Evolutionary conservation across 1,284 basidiomycete genomes (phyloP), one percentile per base, ranked within the genome.

Genomic region (Ustilago trichophora): DNA sequence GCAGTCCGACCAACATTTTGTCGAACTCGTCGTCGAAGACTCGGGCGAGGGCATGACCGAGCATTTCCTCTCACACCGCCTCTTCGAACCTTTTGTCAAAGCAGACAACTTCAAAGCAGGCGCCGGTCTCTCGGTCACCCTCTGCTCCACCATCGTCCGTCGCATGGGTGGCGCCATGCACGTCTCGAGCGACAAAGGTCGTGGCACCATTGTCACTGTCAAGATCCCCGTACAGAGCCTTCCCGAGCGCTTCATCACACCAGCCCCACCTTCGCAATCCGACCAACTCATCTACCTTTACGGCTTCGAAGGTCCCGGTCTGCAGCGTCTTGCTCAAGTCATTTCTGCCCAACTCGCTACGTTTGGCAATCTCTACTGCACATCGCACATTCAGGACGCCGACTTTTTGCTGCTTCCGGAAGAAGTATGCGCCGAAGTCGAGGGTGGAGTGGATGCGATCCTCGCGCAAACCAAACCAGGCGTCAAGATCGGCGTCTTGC

Each of bases 11-110:
- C 45, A 56, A n/a, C 40, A 62, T 21, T 67, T 54, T 35, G 37
- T 71, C 55, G 48, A 59, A n/a, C 38, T 75, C 11, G 57, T 58
- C 18, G 58, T 75, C 10, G 47, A 70, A 44, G 73, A 75, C 10
- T 59, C 67, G 3, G 73, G 73, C 16, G 59, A 67, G 31, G 73
- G 73, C 26, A 75, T 75, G 73, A 63, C 62, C 18, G 56, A 68
- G 25, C 63, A 71, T 12, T 75, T 75, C 31, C 40, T 75, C 27
- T 62, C 58, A 0, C 59, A 72, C 15, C 38, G 43, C 6, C 51
- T 73, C 7, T 71, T 75, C 29, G 55, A 65, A 35, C 73, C 73
- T 5, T 75, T 75, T 36, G 43, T 54, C 37, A 75, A 75, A 41
- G 72, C 66, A 5, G 53, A 73, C 51, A 49, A 49, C 24, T 68